Base-by-base conservation (phyloP, 129 eudicot species). In the Mikania micrantha region DNA sequence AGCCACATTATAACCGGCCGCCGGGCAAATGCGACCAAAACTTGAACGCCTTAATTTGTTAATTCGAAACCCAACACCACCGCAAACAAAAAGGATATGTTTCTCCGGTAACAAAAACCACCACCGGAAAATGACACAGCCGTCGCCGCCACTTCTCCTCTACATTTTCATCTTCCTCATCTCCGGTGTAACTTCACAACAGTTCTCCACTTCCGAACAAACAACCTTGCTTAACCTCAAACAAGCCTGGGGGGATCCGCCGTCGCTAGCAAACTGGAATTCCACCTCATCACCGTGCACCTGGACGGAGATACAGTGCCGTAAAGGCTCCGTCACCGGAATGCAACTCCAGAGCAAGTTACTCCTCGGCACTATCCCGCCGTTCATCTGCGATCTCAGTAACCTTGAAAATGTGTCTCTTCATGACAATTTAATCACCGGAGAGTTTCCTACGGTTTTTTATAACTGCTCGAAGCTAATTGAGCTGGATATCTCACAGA, bases 271-370 rank as follows among this genome's bases (percentile, higher is more conserved):
- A 16, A 42, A 78, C 40, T 92, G 98, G 98, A 80, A 71, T 75
- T 20, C 83, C 49, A 77, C 95, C 10, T 84, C 96, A 3, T 71
- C 96, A 10, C 95, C 85, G 6, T 92, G 98, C 66, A 13, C 4
- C 27, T 92, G 96, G 98, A 85, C 84, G 68, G 98, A 83, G 34
- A 65, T 92, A 2, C 3, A 1, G 10, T 92, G 98, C 79, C 72
- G 7, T 17, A 76, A 64, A 72, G 78, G 73, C 49, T 25, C 79
- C 27, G 83, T 88, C 80, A 61, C 62, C 38, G 77, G 49, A 7
- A 60, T 92, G 0, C 2, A 34, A 7, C 75, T 88, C 9, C 0
- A 0, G 0, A 17, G 35, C 77, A 62, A 70, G 34, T 49, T 29
- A 45, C 70, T 93, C 27, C 49, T 17, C 2, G 77, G 79, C 7